Evolutionary conservation across 805 yeast species (phyloP).

Genomic region (Saturnispora mendoncae): DNA sequence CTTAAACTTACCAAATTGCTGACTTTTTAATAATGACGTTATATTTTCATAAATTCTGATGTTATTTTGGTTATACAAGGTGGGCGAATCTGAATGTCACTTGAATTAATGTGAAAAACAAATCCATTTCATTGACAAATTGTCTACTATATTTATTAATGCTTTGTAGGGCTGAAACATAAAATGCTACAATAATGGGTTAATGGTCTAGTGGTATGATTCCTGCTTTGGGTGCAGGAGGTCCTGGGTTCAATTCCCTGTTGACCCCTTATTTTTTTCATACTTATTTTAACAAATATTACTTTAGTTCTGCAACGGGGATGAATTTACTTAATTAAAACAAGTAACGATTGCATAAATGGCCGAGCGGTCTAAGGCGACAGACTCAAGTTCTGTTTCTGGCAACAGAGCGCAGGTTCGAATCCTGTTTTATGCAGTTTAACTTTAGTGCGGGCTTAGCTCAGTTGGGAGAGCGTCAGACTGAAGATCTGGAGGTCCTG

Average conservation of each 20-base stretch:
- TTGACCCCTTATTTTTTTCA: constrained; percentile 23
- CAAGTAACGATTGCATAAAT: constrained; percentile 8
- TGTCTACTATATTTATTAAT: neutral
- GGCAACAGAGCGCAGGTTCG: constrained; percentile 17
- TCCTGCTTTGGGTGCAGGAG: constrained; percentile 50
- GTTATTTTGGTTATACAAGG: too few species aligned
- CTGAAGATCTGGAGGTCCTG: constrained; percentile 20
- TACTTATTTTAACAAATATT: neutral
- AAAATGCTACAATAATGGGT: constrained; percentile 12
- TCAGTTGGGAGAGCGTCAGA: constrained; percentile 20
- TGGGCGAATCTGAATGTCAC: too few species aligned
- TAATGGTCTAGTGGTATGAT: constrained; percentile 48
- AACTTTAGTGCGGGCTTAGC: constrained; percentile 14
- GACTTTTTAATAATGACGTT: too few species aligned
- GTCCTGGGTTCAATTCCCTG: constrained; percentile 50
- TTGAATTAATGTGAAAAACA: too few species aligned
- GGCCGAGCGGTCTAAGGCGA: constrained; percentile 19
- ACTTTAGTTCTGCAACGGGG: too few species aligned
- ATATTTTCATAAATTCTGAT: too few species aligned
- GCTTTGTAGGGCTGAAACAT: too few species aligned
- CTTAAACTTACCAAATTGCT: too few species aligned
- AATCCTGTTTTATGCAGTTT: constrained; percentile 14
- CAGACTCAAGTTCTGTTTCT: constrained; percentile 17
- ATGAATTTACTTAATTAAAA: too few species aligned
- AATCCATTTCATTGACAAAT: neutral